Evolutionary conservation across 352 stramenopile species (phyloP).

Genomic region (Phytophthora boehmeriae): DNA sequence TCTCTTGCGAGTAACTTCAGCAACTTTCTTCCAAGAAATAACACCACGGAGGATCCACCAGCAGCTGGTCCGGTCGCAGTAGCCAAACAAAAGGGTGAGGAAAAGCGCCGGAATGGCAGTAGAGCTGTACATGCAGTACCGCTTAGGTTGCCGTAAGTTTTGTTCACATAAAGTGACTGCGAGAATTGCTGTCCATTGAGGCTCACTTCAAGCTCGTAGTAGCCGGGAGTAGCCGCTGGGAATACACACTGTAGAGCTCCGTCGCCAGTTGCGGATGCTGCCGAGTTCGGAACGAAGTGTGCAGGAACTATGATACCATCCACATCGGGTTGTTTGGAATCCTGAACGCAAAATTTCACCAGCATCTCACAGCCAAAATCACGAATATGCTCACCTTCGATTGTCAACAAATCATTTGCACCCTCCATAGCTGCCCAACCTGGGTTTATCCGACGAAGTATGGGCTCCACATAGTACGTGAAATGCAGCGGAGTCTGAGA

Average conservation of each 20-base stretch:
- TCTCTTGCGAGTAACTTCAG: conserved; percentile 57
- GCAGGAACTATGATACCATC: conserved; percentile 36
- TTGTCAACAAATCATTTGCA: conserved; percentile 31
- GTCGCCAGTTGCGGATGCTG: conserved; percentile 9
- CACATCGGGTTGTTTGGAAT: conserved; percentile 9
- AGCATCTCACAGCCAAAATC: conserved; percentile 57
- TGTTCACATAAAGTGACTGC: conserved; percentile 57
- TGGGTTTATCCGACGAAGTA: conserved; percentile 57
- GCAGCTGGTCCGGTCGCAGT: conserved; percentile 66
- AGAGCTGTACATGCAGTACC: conserved; percentile 59
- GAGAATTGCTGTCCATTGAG: conserved; percentile 76
- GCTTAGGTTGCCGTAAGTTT: conserved; percentile 68
- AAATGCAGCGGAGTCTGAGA: conserved; percentile 51
- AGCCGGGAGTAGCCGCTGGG: conserved; percentile 37
- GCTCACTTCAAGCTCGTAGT: conserved; percentile 71
- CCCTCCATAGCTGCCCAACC: conserved; percentile 53
- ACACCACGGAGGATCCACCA: conserved; percentile 59
- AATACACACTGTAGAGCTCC: conserved; percentile 41
- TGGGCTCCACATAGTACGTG: conserved; percentile 61
- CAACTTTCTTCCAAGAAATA: conserved; percentile 61
- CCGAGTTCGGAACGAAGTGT: conserved; percentile 32
- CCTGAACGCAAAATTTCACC: conserved; percentile 54
- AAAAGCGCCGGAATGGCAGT: conserved; percentile 65
- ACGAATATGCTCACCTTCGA: conserved; percentile 54
- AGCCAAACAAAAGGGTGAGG: conserved; percentile 63